phyloP scores from a whole-genome alignment of 805 yeast species.

The Spathaspora hagerdaliae region DNA sequence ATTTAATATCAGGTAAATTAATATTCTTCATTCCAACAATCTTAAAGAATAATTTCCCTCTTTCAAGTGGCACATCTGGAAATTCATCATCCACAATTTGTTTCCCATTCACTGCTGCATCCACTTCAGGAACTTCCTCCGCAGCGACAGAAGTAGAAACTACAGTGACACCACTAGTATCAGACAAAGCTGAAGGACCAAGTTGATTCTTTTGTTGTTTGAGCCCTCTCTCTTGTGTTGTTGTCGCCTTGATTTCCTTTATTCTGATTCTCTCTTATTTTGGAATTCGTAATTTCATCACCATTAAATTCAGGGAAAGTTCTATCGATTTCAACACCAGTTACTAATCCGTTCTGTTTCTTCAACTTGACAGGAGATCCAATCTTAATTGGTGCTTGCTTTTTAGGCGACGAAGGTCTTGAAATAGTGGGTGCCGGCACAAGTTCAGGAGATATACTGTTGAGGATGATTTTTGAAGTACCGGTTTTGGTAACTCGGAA shows the following conservation, averaged over 20 bases:
- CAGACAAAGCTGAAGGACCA: background rate
- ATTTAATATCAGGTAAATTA: conserved; percentile 41
- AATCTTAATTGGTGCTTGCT: conserved; percentile 30
- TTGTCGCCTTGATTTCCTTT: conserved; percentile 3
- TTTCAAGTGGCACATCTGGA: conserved; percentile 20
- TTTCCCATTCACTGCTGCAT: no score
- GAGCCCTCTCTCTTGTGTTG: background rate
- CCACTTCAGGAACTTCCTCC: background rate
- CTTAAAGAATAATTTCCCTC: conserved; percentile 55
- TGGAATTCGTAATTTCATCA: conserved; percentile 18
- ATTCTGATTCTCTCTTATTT: conserved; percentile 15
- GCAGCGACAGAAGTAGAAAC: background rate
- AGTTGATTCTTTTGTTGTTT: background rate
- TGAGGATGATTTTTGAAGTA: background rate
- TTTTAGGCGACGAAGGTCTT: background rate
- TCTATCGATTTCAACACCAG: conserved; percentile 8
- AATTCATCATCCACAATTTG: no score
- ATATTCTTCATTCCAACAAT: conserved; percentile 45
- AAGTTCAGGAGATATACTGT: background rate
- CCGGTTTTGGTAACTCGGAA: background rate
- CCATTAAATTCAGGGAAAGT: conserved; percentile 9
- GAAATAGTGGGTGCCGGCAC: background rate
- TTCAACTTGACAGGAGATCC: conserved; percentile 35
- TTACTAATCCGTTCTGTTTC: conserved; percentile 25
- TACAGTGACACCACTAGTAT: background rate